A percentile compares a stretch with the other conserved stretches of the same genome.
These are phyloP conservation scores for Xylaria palmicola DNA, from an alignment of 495 filamentous ascomycete genomes.

Conservation along the genomic window DNA sequence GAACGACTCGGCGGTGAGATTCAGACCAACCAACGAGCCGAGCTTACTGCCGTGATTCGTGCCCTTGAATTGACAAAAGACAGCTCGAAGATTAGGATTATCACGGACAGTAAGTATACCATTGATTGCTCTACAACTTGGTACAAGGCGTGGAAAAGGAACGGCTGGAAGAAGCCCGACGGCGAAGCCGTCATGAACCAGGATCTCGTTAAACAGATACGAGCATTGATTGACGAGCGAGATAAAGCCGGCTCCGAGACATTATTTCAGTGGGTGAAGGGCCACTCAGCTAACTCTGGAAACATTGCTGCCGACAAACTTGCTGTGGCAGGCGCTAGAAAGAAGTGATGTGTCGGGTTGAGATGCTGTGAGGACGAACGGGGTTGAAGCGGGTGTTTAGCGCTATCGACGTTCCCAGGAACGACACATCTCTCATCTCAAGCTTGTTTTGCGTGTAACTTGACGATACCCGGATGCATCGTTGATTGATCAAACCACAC, in stretches of 20 bases:
- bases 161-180: constrained; percentile 72
- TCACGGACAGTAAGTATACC: constrained; percentile 81
- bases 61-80: constrained; percentile 73
- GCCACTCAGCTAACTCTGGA: constrained; percentile 65
- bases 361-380: background rate
- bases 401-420: background rate
- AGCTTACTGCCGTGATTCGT: constrained; percentile 82
- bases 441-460: constrained; percentile 11
- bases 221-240: constrained; percentile 70
- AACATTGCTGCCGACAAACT: constrained; percentile 80
- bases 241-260: constrained; percentile 59
- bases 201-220: constrained; percentile 75
- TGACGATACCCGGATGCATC: constrained; percentile 6
- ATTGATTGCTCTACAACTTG: constrained; percentile 90
- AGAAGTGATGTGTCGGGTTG: background rate
- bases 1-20: constrained; percentile 69
- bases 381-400: background rate
- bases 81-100: constrained; percentile 51
- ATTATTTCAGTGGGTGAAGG: constrained; percentile 84
- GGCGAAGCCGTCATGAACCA: constrained; percentile 77
- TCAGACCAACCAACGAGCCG: constrained; percentile 94
- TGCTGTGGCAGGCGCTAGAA: constrained; percentile 59
- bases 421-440: background rate
- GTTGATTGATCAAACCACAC: background rate
- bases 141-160: constrained; percentile 74